Evolutionary conservation across 495 filamentous ascomycete genomes (phyloP), one percentile per base, ranked within the genome.

Genomic region (Monascus purpureus): DNA sequence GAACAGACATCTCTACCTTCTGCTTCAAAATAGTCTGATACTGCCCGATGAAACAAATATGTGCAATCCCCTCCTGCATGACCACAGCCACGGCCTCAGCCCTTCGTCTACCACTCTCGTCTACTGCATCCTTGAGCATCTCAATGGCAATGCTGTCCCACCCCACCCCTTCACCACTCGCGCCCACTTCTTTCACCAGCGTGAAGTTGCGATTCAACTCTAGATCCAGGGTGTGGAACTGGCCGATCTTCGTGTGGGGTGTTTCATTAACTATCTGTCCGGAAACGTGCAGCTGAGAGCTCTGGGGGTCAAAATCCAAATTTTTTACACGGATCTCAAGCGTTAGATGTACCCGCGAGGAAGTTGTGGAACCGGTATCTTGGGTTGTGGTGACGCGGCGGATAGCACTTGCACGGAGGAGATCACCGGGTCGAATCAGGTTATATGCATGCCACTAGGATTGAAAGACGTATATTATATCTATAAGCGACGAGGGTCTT

Each of bases 381-480:
- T 59, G 55, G 13, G 74, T 69, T 22, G 71, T 74, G 9, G 72
- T 77, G 24, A 93, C 75, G 25, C 82, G 81, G 42, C 90, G 84
- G 35, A 90, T 61, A 25, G 90, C 83, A 32, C 77, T 80, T 17
- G 85, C 86, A 41, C 75, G 76, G 35, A 97, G 67, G 29, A 82
- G 59, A 42, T 97, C 92, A 23, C 61, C 67, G 15, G 75, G 71
- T 8, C 75, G 72, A 52, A 97, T 88, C 23, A 97, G 70, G 59
- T 97, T 97, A 67, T 94, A 87, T 51, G 80, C 79, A 47, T 95
- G 87, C 90, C 90, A 97, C 82, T 90, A 33, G 13, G 34, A 27
- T 17, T 29, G 17, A 33, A 19, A 31, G 37, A 33, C 28, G 12
- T 6, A 25, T 18, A 17, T 17, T n/a, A n/a, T n/a, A n/a, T n/a